Evolutionary conservation across 1,139 yeast genomes (phyloP), one percentile per base, ranked within the genome.

Genomic region (Suhomyces guaymorum): DNA sequence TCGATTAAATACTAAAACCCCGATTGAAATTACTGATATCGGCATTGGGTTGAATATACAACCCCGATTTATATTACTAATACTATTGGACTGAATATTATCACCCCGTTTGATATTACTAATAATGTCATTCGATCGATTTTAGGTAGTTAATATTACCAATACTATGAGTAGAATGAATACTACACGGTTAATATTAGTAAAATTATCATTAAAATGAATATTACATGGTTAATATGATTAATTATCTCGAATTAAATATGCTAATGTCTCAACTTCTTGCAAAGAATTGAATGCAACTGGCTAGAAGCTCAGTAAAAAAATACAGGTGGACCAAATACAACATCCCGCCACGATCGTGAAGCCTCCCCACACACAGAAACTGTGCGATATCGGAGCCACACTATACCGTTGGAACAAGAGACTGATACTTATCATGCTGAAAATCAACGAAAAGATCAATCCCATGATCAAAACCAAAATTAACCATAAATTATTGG

Each of bases 401-500:
- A 50, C 42, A 23, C 42, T 37, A 37, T 55, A 61, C 23, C 72
- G 48, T 41, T 56, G 61, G 33, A 55, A 53, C 43, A 49, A 54
- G 30, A 66, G 47, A 41, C 59, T 57, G 20, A 66, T 53, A 46
- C 67, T 57, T 18, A 59, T 47, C 55, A 63, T 51, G 44, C 66
- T 54, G 42, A 66, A 60, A 7, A 63, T 44, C 32, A 67, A 46
- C 10, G 70, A 57, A 10, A 65, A 54, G 7, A 66, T 41, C 34
- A 63, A 48, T 1, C 74, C 75, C 25, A 63, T 37, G 3, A 58
- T 41, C 33, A 70, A 55, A 6, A 64, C 48, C n/a, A 61, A 42
- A 18, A 67, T 46, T 28, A 70, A 51, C 53, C 67, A 54, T 15
- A 64, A 43, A 42, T 69, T 70, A 37, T 66, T 57, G 20, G 49